Evolutionary conservation across 176 grass and related monocot genomes (phyloP).

Genomic region (Ensete ventricosum): DNA sequence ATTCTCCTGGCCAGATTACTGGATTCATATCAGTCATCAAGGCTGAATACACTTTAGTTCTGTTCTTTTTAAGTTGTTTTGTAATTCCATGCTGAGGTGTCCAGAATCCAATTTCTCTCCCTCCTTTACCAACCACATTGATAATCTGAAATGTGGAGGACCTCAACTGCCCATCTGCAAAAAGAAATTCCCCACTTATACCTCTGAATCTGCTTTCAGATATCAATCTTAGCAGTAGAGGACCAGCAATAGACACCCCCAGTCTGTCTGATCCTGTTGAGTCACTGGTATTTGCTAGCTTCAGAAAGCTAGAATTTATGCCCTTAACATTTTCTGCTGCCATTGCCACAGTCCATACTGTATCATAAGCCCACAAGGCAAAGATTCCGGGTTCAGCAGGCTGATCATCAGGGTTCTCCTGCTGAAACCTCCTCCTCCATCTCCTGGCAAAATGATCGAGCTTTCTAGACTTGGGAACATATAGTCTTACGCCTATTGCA

Average conservation of each 20-base stretch:
- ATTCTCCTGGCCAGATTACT: conserved; percentile 1
- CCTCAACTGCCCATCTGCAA: conserved; percentile 38
- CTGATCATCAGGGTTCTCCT: conserved; percentile 33
- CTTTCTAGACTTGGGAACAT: conserved; percentile 29
- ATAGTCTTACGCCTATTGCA: conserved; percentile 32
- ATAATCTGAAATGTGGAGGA: conserved; percentile 22
- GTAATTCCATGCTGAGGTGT: neutral
- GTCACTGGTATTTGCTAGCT: neutral
- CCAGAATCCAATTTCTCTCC: neutral
- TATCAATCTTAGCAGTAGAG: conserved; percentile 34
- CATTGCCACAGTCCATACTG: conserved; percentile 37
- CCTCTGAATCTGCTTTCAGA: conserved; percentile 39
- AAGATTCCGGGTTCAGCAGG: conserved; percentile 25
- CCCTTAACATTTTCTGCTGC: conserved; percentile 23
- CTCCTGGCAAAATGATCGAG: conserved; percentile 32
- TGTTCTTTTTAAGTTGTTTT: neutral
- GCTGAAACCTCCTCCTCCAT: conserved; percentile 40
- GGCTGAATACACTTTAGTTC: neutral
- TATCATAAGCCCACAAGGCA: conserved; percentile 48
- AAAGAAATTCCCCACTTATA: conserved; percentile 36
- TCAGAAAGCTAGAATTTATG: conserved; percentile 21
- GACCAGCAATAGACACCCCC: conserved; percentile 27
- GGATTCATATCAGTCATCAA: neutral
- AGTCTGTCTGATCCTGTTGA: conserved; percentile 9
- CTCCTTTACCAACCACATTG: neutral